phyloP scores from a whole-genome alignment of 805 yeast species.

The Ogataea ganodermae region DNA sequence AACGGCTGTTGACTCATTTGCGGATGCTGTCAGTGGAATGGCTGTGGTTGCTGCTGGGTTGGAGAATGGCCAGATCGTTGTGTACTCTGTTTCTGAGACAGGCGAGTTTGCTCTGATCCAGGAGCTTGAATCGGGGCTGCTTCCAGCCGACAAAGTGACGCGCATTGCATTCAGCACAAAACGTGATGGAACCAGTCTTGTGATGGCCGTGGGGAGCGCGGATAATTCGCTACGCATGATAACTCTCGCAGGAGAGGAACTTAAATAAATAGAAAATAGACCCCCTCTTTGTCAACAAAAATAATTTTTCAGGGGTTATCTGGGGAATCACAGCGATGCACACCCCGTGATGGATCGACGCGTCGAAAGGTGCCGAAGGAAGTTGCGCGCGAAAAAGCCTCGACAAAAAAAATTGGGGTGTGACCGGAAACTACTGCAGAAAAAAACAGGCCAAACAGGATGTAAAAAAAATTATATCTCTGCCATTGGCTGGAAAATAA shows the following conservation, averaged over 20 bases:
- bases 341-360: constrained; percentile 16
- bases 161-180: constrained; percentile 54
- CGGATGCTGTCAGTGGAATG: constrained; percentile 32
- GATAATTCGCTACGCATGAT: constrained; percentile 60
- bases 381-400: too few relatives aligned
- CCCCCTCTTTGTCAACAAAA: neutral
- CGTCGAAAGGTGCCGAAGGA: neutral
- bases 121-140: constrained; percentile 39
- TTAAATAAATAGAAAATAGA: neutral
- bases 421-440: neutral
- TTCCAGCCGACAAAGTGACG: constrained; percentile 65
- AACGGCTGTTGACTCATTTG: constrained; percentile 63
- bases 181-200: constrained; percentile 26
- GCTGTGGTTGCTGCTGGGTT: constrained; percentile 62
- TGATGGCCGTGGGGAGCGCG: constrained; percentile 62
- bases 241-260: constrained; percentile 8
- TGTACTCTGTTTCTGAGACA: constrained; percentile 41
- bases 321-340: neutral
- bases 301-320: constrained; percentile 8
- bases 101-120: constrained; percentile 33
- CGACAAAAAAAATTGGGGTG: neutral
- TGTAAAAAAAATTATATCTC: constrained; percentile 4
- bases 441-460: too few relatives aligned
- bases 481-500: constrained; percentile 6
- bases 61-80: constrained; percentile 62